Evolutionary conservation across 257 asterid species (phyloP), one percentile per base, ranked within the genome.

Genomic region (Misopates orontium): DNA sequence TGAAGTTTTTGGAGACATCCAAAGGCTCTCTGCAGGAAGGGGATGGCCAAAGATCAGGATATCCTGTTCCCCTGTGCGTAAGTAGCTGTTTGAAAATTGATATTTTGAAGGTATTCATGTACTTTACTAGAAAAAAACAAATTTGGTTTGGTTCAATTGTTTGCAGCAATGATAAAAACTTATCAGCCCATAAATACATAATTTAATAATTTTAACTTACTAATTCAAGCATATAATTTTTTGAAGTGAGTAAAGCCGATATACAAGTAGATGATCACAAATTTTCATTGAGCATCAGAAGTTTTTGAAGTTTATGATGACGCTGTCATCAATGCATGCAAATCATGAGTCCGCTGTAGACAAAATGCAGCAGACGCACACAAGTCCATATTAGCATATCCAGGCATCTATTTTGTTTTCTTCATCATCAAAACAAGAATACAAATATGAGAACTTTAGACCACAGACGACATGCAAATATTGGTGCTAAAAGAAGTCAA

Each of bases 31-130:
- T 87, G 85, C 98, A 91, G 68, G 87, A 75, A 67, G 89, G 19
- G 9, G 98, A 84, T 74, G 98, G 98, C 98, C 98, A 91, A 50
- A 91, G 87, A 78, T 88, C 98, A 60, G 98, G 98, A 75, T 91
- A 88, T 66, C 98, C 98, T 69, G 66, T 56, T 63, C 98, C 98
- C 98, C 98, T 91, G 84, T 66, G 63, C 22, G 51, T 54, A 73
- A 72, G 68, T 69, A 19, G 39, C 59, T 62, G 56, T n/a, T 69
- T 18, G 49, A 62, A 67, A 56, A 13, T 55, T 32, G 22, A 70
- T 65, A 60, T 25, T 44, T 65, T 52, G 65, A 70, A 67, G 70
- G 28, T 31, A 56, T n/a, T 52, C 42, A 40, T 20, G 57, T 23
- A 70, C 42, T 75, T 23, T 36, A 20, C 57, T 41, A 72, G 59